These are phyloP conservation scores for Neurospora sp. DNA, from an alignment of 495 filamentous ascomycete genomes.

Conservation along the genomic window DNA sequence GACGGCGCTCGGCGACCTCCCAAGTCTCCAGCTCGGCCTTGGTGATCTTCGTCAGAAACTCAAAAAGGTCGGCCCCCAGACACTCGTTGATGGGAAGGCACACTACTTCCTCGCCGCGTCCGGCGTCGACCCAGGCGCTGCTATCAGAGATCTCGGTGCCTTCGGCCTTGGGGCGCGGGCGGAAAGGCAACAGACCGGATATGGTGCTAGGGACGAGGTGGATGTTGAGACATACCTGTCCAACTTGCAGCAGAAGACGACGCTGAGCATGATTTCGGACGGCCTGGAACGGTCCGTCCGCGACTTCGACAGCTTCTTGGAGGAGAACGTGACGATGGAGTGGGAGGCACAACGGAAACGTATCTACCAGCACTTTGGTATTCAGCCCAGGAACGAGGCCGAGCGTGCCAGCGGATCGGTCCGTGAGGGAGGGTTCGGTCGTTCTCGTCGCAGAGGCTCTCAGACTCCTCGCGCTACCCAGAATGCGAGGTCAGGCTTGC, in stretches of 20 bases:
- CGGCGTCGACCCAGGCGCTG: constrained; percentile 68
- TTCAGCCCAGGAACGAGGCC: constrained; percentile 52
- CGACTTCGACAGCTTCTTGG: constrained; percentile 86
- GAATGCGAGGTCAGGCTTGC: constrained; percentile 61
- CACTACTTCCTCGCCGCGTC: constrained; percentile 85
- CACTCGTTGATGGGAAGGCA: constrained; percentile 53
- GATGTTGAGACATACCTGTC: constrained; percentile 76
- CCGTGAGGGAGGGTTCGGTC: constrained; percentile 39
- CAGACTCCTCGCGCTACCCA: constrained; percentile 43
- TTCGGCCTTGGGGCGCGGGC: constrained; percentile 33
- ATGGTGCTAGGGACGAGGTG: constrained; percentile 39
- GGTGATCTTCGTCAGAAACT: constrained; percentile 80
- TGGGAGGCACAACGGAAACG: constrained; percentile 88
- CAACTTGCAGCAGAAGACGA: constrained; percentile 80
- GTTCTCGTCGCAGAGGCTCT: constrained; percentile 40
- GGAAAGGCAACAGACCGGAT: constrained; percentile 18
- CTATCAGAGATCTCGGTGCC: constrained; percentile 64
- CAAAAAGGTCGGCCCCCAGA: constrained; percentile 57
- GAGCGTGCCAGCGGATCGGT: constrained; percentile 41
- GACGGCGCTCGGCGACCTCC: constrained; percentile 46
- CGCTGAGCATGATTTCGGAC: constrained; percentile 81
- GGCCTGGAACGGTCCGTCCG: constrained; percentile 73
- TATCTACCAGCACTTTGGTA: constrained; percentile 94
- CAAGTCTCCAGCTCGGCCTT: constrained; percentile 69
- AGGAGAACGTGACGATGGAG: constrained; percentile 87